Percentiles rank a stretch among this genome's conserved stretches.
phyloP scores from a whole-genome alignment of 805 yeast genomes.

The Hanseniaspora mollemarum region DNA sequence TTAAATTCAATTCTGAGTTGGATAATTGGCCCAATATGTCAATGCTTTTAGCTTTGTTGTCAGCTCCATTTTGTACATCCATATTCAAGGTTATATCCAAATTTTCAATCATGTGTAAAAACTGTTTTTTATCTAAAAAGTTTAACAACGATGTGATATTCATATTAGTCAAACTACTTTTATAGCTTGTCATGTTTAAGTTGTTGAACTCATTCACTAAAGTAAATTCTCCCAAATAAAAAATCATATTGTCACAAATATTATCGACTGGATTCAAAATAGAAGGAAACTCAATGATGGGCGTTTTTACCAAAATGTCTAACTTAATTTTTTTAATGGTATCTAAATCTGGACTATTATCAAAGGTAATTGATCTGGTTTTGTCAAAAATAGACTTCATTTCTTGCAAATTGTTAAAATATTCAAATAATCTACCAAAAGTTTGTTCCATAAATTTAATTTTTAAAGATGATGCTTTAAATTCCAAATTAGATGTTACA shows the following conservation, averaged over 20 bases:
- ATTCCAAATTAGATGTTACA: constrained; percentile 38
- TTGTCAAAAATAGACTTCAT: constrained; percentile 85
- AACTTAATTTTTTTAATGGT: constrained; percentile 48
- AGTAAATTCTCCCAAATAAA: constrained; percentile 72
- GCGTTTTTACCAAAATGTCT: constrained; percentile 65
- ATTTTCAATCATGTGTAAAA: constrained; percentile 52
- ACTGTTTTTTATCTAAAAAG: constrained; percentile 38
- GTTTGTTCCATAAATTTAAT: constrained; percentile 76
- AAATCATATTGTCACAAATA: constrained; percentile 50
- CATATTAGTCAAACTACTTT: constrained; percentile 62
- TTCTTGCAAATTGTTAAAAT: constrained; percentile 58
- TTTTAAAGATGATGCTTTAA: constrained; percentile 64
- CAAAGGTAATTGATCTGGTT: constrained; percentile 79
- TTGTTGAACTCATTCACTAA: constrained; percentile 30
- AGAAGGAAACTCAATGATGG: constrained; percentile 70
- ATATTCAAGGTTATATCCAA: constrained; percentile 53
- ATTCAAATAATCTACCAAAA: constrained; percentile 52
- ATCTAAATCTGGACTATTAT: constrained; percentile 59
- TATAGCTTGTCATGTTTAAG: constrained; percentile 41
- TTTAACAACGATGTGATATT: constrained; percentile 53
- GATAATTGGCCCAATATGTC: constrained; percentile 47
- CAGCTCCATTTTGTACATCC: constrained; percentile 38
- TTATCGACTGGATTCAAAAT: constrained; percentile 34
- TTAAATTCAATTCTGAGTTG: constrained; percentile 50
- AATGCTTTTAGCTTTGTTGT: constrained; percentile 37